Evolutionary conservation across 139 green algal species (phyloP), one percentile per base, ranked within the genome.

Genomic region (Chlamydomonas schloesseri): DNA sequence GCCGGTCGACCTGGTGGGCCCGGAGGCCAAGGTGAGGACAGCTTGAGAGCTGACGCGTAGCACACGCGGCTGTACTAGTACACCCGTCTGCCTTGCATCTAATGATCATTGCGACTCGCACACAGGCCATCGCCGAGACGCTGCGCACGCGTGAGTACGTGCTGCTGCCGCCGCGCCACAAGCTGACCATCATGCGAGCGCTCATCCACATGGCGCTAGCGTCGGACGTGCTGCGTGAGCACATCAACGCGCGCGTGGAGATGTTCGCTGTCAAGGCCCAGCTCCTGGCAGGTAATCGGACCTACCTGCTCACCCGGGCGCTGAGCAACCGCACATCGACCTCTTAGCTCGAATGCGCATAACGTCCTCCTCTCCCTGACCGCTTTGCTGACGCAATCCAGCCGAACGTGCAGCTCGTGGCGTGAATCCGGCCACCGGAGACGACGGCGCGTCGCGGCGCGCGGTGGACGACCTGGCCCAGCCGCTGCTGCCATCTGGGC

Each of bases 201-300:
- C 91, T 98, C 47, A 46, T 92, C 24, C 83, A 93, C 23, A 71
- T 96, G 34, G 94, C 91, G 18, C 86, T 98, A n/a, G 74, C 78
- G 6, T 90, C 84, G 1, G 94, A 97, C 36, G 70, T 88, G 4
- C 71, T 97, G 18, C 88, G 93, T 0, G 89, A 93, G 5, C 86
- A 96, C 71, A 79, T 96, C 18, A 85, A 78, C 26, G 69, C 47
- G 60, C 89, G 93, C 67, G 33, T 96, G 33, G 94, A 97, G 17
- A 67, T 87, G 73, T 65, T 93, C 68, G 36, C 85, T 3, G 62
- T 78, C 33, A 75, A 33, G 67, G 10, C 74, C 75, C 84, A 36
- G 24, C 28, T 50, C 53, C 75, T 73, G 47, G 57, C 55, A 8
- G 47, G 34, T 31, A 82, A 31, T 1, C 42, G 5, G 5, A 8